Conservation (phyloP, 805 yeast genomes). For the Ogataea kodamae region DNA sequence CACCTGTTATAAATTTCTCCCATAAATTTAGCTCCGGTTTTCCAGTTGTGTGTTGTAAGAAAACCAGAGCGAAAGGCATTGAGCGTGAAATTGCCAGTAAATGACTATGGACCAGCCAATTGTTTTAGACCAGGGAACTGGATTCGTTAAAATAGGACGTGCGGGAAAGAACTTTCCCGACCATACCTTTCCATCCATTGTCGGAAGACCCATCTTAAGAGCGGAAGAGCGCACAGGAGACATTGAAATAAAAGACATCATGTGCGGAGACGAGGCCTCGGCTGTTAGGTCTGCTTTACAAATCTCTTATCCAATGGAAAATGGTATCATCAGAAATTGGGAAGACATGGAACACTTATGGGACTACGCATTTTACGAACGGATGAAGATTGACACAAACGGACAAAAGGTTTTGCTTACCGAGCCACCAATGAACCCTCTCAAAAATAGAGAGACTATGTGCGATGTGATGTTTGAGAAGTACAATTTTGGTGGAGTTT, state of each 20-base stretch:
- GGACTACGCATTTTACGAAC: conserved; percentile 95
- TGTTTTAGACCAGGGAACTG: conserved; percentile 98
- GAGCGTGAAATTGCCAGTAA: conserved; percentile 8
- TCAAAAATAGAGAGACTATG: conserved; percentile 86
- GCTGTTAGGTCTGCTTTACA: conserved; percentile 86
- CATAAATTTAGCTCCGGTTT: conserved; percentile 1
- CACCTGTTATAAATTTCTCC: conserved; percentile 1
- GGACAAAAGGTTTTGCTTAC: conserved; percentile 84
- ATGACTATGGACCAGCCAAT: conserved; percentile 31
- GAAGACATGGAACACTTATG: conserved; percentile 98
- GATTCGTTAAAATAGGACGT: conserved; percentile 94
- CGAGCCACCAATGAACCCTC: conserved; percentile 97
- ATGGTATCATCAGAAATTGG: conserved; percentile 96
- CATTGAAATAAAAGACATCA: conserved; percentile 85
- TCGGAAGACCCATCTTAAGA: conserved; percentile 93
- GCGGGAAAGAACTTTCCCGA: conserved; percentile 98
- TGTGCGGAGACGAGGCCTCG: conserved; percentile 97
- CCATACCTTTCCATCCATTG: conserved; percentile 93
- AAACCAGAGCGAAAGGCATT: conserved; percentile 7
- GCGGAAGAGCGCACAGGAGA: conserved; percentile 88
- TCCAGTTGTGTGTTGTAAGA: conserved; percentile 10
- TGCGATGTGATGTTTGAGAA: conserved; percentile 90
- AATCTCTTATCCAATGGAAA: conserved; percentile 97
- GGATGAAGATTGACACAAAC: conserved; percentile 70
- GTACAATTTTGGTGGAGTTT: conserved; percentile 87